Percentiles rank a stretch among this genome's conserved stretches.
Evolutionary conservation across 2,329 filamentous ascomycete genomes (phyloP).

Genomic region (Shiraia bambusicola): DNA sequence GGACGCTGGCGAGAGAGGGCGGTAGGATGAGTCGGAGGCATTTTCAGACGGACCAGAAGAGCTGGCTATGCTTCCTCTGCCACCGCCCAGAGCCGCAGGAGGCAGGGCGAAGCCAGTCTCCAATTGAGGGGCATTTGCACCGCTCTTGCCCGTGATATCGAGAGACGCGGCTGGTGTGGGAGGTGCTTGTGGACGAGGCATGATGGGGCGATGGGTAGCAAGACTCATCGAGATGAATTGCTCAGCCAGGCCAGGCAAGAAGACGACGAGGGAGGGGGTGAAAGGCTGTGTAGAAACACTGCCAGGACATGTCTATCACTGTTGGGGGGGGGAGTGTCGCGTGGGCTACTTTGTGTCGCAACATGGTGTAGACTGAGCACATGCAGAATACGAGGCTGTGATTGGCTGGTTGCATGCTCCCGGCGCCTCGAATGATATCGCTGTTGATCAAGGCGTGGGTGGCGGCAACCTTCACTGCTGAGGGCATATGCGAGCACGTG

Average conservation of each 20-base stretch:
- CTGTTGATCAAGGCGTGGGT: constrained; percentile 27
- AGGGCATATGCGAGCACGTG: constrained; percentile 16
- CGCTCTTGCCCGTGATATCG: constrained; percentile 74
- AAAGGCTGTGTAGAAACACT: constrained; percentile 7
- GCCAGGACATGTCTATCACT: constrained; percentile 21
- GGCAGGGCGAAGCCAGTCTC: constrained; percentile 75
- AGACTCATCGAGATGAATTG: constrained; percentile 13
- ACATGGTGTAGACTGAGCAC: constrained; percentile 17
- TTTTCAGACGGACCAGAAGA: constrained; percentile 51
- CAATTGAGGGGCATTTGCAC: constrained; percentile 59
- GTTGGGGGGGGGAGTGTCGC: constrained; percentile 32
- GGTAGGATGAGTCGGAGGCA: constrained; percentile 56
- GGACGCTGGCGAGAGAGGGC: constrained; percentile 48
- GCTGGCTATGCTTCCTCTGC: constrained; percentile 47
- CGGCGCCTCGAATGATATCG: constrained; percentile 29
- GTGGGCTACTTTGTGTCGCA: constrained; percentile 32
- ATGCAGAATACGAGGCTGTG: constrained; percentile 14
- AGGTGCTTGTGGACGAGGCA: constrained; percentile 67
- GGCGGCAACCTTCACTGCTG: constrained; percentile 7
- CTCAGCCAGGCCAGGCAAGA: constrained; percentile 6
- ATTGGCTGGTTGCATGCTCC: constrained; percentile 16
- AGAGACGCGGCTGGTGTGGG: constrained; percentile 79
- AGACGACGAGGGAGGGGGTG: constrained; percentile 11
- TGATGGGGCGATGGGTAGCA: constrained; percentile 41
- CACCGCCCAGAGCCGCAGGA: constrained; percentile 65